Base-by-base conservation (phyloP, 148 eudicot genomes). In the Pharnaceum exiguum region DNA sequence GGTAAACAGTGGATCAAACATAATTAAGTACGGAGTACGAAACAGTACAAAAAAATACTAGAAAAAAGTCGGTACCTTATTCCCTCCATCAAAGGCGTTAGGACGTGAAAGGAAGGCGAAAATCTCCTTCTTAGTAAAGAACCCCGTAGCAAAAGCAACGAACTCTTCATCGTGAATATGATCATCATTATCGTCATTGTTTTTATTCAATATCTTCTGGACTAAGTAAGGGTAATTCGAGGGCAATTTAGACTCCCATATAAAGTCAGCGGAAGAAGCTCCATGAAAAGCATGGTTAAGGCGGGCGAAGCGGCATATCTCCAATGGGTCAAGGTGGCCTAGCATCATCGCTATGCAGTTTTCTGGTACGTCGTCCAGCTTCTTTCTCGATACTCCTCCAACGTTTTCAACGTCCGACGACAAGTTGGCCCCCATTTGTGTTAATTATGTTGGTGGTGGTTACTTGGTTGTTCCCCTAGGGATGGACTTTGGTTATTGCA, bases 261-360 rank as follows among this genome's bases (percentile, higher is more conserved):
- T 81, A 58, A 91, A 87, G 71, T 91, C 98, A 22, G 97, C 87
- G 0, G 94, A 74, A 0, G 97, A 80, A 2, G 97, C 98, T 0
- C 80, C 73, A 1, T 84, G 69, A 42, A 91, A 91, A 10, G 90
- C 83, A 65, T 78, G 73, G 23, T 77, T 91, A 0, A 91, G 64
- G 1, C 77, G 65, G 38, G 98, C 96, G 44, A 91, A 55, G 21
- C 77, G 71, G 68, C 94, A 89, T 60, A 91, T 88, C 71, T 88
- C 86, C 18, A 81, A 81, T 21, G 98, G 90, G 72, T 91, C 90
- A 27, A 91, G 56, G 46, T 75, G 64, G 35, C 75, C 63, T 15
- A 91, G 77, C 9, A 88, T 80, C 28, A 73, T 51, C 3, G 98
- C 98, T 12, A 91, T 57, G 46, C 98, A 91, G 47, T 75, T 73